phyloP scores from a whole-genome alignment of 345 rosid species.

The Cardiospermum halicacabum region DNA sequence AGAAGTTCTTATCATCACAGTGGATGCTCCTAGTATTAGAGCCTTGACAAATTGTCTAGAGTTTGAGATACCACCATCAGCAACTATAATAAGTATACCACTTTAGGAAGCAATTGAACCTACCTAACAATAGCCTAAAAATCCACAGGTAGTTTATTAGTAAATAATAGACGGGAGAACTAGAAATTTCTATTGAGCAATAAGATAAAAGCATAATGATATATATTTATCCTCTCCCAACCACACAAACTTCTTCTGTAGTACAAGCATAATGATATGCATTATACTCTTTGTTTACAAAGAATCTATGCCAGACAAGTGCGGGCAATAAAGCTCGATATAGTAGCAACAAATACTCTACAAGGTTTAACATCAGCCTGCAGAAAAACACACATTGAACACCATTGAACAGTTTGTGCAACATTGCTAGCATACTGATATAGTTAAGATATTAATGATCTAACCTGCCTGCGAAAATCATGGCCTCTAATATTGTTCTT shows the following conservation, averaged over 20 bases:
- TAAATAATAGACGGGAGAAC: neutral
- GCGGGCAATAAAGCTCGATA: constrained; percentile 76
- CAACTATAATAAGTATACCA: constrained; percentile 81
- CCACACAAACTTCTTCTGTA: constrained; percentile 94
- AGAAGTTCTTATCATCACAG: constrained; percentile 94
- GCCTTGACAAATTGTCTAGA: constrained; percentile 95
- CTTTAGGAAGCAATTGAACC: constrained; percentile 63
- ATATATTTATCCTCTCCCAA: constrained; percentile 95
- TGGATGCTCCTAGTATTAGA: constrained; percentile 83
- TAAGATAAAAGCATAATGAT: constrained; percentile 14
- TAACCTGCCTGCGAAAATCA: constrained; percentile 86
- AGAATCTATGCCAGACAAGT: constrained; percentile 84
- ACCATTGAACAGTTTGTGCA: neutral
- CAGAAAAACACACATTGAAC: constrained; percentile 35
- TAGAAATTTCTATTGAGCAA: neutral
- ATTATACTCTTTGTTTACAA: constrained; percentile 77
- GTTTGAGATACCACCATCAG: constrained; percentile 95
- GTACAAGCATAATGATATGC: too few relatives aligned
- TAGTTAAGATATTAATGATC: neutral
- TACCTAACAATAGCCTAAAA: constrained; percentile 89
- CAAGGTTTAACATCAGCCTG: constrained; percentile 76
- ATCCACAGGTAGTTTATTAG: neutral
- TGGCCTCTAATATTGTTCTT: constrained; percentile 84
- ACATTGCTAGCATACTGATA: neutral
- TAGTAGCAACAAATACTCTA: constrained; percentile 62